Evolutionary conservation across 2,329 filamentous ascomycete genomes (phyloP), one percentile per base, ranked within the genome.

Genomic region (Botrytis aclada): DNA sequence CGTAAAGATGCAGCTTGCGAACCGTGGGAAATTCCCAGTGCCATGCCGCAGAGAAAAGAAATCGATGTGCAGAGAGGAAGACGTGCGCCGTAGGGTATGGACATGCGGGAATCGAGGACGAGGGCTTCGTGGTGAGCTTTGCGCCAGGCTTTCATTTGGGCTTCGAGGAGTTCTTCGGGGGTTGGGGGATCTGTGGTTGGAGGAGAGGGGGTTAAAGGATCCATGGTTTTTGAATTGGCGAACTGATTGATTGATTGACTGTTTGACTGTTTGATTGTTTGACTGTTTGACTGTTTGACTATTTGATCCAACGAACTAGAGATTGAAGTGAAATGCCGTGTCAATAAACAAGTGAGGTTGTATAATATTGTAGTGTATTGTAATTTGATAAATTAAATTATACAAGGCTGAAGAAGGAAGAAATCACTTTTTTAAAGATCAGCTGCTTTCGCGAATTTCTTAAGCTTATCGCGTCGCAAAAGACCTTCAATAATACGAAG

Each of bases 1-100:
- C 92, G 92, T 73, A 97, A 86, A 69, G 92, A 91, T 0, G 93
- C 89, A 80, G 88, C 90, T 79, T 90, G 90, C 73, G 90, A 90
- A 37, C 93, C 94, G 72, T 94, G 89, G 10, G 89, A 86, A 29
- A 90, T 84, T 39, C 94, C 95, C 20, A 97, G 84, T 1, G 84
- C 84, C 80, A 93, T 86, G 71, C 94, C 93, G n/a, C 90, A 84
- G 6, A 88, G 78, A 77, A 93, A 92, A 10, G 91, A 89, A 39
- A 89, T 84, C 18, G 87, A 75, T 4, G 89, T 85, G 20, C 91
- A 90, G 69, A 92, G 84, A 51, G 91, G 86, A 54, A 96, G 86
- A 74, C 93, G 91, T 29, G 88, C 80, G 51, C 88, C 83, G 61
- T 91, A 88, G 65, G 90, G 87, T 71, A 94, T 87, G 47, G 90